Evolutionary conservation across 495 filamentous ascomycete genomes (phyloP).

Genomic region (Aspergillus incahuasiensis): DNA sequence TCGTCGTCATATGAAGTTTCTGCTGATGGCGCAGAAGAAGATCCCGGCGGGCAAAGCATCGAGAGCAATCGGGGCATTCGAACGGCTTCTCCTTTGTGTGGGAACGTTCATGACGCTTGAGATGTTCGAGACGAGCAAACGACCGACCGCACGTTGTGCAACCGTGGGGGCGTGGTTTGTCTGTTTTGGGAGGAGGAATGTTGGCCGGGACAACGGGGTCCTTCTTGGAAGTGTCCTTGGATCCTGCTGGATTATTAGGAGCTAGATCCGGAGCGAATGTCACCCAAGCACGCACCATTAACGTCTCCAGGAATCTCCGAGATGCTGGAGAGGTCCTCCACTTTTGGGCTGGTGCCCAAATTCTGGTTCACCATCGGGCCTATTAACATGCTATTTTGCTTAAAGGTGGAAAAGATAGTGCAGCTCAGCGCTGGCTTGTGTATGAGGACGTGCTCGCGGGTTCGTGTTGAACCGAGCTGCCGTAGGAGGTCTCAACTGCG

Average conservation of each 20-base stretch:
- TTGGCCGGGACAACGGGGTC: constrained; percentile 29
- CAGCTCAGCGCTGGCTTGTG: background rate
- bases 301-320: constrained; percentile 41
- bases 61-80: constrained; percentile 89
- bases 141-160: constrained; percentile 90
- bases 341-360: constrained; percentile 31
- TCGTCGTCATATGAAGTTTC: constrained; percentile 96
- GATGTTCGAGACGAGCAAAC: constrained; percentile 91
- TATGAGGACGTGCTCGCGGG: background rate
- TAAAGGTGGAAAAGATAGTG: background rate
- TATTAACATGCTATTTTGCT: constrained; percentile 31
- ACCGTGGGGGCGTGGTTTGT: constrained; percentile 94
- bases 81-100: constrained; percentile 99
- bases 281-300: constrained; percentile 27
- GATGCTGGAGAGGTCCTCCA: constrained; percentile 44
- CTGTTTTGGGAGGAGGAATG: constrained; percentile 78
- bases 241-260: constrained; percentile 18
- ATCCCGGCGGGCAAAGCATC: constrained; percentile 94
- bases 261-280: background rate
- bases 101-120: constrained; percentile 97
- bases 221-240: constrained; percentile 33
- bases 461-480: background rate
- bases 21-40: constrained; percentile 93
- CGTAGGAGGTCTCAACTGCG: background rate
- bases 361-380: constrained; percentile 41